A percentile compares a stretch with the other conserved stretches of the same genome.
phyloP scores from a whole-genome alignment of 352 stramenopile genomes.

The Thalassiosira exigua region DNA sequence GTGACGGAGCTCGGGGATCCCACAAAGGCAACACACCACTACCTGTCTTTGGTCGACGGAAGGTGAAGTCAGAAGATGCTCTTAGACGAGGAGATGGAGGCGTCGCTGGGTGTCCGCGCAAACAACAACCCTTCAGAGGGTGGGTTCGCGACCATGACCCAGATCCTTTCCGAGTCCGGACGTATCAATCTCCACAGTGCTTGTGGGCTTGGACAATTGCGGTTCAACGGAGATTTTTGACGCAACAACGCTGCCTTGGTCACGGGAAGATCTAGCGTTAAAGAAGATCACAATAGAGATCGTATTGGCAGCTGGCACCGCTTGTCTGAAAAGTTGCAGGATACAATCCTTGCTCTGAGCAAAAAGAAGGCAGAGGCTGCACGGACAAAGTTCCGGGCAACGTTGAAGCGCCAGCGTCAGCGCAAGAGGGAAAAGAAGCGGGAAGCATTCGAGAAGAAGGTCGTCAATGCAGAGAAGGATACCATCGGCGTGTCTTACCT shows the following conservation, averaged over 20 bases:
- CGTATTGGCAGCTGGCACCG: background rate
- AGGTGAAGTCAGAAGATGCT: too few species aligned
- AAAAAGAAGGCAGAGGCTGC: background rate
- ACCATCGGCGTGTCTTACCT: slow-evolving; percentile 14
- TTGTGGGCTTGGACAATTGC: slow-evolving; percentile 14
- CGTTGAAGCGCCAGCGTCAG: background rate
- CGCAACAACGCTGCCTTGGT: too few species aligned
- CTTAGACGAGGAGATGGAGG: background rate
- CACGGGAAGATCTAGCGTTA: too few species aligned
- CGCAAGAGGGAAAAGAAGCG: background rate
- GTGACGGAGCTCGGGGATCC: too few species aligned
- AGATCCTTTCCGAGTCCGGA: background rate
- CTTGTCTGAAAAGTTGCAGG: background rate
- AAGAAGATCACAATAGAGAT: too few species aligned
- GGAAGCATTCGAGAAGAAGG: background rate
- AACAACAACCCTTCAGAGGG: slow-evolving; percentile 10
- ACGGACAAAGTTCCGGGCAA: background rate
- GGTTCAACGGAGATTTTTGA: slow-evolving; percentile 26
- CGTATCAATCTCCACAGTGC: slow-evolving; percentile 22
- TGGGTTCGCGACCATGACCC: slow-evolving; percentile 5
- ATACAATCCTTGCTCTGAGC: background rate
- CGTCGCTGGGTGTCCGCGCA: background rate
- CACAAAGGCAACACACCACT: too few species aligned
- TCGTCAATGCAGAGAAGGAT: slow-evolving; percentile 1
- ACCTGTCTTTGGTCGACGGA: too few species aligned